A percentile compares a stretch with the other conserved stretches of the same genome.
Evolutionary conservation across 2,329 filamentous ascomycete genomes (phyloP).

Genomic region (Acarospora socialis): DNA sequence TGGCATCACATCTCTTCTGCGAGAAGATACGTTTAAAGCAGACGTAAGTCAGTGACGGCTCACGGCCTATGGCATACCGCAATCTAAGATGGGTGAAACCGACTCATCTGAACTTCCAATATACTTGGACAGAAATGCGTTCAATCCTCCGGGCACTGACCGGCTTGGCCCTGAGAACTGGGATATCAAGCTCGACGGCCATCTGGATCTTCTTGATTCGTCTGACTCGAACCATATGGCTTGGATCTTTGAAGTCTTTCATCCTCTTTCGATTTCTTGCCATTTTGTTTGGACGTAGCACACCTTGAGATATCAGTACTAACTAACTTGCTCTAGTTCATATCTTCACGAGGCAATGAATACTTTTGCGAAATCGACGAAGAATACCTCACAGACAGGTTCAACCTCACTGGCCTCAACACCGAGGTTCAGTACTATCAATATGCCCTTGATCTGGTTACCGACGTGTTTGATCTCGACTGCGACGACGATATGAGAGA

Average conservation of each 20-base stretch:
- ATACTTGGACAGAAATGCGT: too few species aligned
- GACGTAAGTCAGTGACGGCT: too few species aligned
- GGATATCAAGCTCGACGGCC: too few species aligned
- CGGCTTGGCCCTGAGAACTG: too few species aligned
- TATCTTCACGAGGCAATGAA: constrained; percentile 92
- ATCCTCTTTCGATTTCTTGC: constrained; percentile 6
- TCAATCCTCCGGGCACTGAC: too few species aligned
- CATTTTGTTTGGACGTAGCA: constrained; percentile 5
- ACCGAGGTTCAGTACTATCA: constrained; percentile 98
- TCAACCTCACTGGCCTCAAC: constrained; percentile 94
- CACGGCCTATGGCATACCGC: too few species aligned
- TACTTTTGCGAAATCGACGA: constrained; percentile 99
- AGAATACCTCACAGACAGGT: constrained; percentile 93
- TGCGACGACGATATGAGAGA: constrained; percentile 98
- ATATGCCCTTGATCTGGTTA: constrained; percentile 93
- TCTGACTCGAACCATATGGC: background rate
- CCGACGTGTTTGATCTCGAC: constrained; percentile 95
- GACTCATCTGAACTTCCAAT: too few species aligned
- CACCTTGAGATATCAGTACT: constrained; percentile 14
- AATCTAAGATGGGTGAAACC: too few species aligned
- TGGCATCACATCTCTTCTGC: too few species aligned
- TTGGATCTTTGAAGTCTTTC: background rate
- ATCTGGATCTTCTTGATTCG: background rate
- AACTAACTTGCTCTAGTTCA: constrained; percentile 52
- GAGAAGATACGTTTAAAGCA: too few species aligned